Percentiles rank a stretch among this genome's conserved stretches.
Conservation (phyloP, 495 filamentous ascomycete species). For the Lasiosphaeris hirsuta region DNA sequence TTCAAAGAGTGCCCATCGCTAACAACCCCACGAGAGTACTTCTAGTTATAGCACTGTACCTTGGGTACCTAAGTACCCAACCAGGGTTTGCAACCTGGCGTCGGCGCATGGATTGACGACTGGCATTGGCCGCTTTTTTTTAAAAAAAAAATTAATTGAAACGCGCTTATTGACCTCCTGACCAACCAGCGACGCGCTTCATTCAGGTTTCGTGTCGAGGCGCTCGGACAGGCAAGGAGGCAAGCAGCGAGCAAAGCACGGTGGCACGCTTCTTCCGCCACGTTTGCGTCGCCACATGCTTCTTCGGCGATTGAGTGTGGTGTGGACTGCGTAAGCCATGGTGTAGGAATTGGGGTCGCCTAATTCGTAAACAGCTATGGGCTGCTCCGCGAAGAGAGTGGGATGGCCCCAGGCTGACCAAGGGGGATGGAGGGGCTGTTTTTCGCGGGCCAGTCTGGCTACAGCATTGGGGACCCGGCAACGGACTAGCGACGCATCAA, state of each 20-base stretch:
- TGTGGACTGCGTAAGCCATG: neutral
- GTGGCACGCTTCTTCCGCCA: conserved; percentile 7
- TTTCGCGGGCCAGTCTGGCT: neutral
- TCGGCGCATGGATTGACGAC: conserved; percentile 13
- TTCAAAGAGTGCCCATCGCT: too few species aligned
- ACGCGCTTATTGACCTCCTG: conserved; percentile 24
- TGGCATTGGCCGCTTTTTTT: conserved; percentile 31
- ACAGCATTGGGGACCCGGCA: conserved; percentile 10
- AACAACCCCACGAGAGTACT: too few species aligned
- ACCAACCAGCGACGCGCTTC: conserved; percentile 34
- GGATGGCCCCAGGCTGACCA: neutral
- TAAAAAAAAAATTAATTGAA: conserved; percentile 35
- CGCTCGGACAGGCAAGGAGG: conserved; percentile 1
- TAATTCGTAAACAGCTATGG: conserved; percentile 22
- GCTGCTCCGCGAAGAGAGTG: conserved; percentile 21
- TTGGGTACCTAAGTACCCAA: neutral
- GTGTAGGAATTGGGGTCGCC: conserved; percentile 6
- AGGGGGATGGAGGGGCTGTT: neutral
- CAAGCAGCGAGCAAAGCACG: too few species aligned
- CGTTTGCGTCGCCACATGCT: conserved; percentile 1
- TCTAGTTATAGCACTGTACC: too few species aligned
- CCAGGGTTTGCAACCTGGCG: neutral
- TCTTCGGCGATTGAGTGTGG: conserved; percentile 8
- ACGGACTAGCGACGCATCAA: conserved; percentile 22
- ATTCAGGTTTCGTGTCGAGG: conserved; percentile 30